Evolutionary conservation across 345 rosid species (phyloP), one percentile per base, ranked within the genome.

Genomic region (Salix purpurea): DNA sequence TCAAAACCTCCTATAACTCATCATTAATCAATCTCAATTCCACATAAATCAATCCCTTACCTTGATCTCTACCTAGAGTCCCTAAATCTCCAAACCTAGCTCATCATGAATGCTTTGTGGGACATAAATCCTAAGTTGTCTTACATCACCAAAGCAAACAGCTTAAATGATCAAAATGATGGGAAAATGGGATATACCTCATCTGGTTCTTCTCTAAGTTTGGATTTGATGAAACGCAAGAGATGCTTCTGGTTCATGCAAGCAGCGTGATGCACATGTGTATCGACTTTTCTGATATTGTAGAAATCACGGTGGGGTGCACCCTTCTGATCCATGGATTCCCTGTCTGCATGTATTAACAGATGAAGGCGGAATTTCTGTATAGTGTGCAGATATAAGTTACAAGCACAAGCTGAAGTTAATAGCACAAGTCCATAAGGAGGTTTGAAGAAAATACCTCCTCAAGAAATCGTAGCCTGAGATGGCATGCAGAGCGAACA

Each of bases 191-290:
- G 78, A 24, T 60, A 36, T 69, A 85, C 90, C 84, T 87, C 88
- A 74, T 87, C 90, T 54, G 90, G 88, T 82, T 87, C 88, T 78
- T 82, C 85, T 77, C 77, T 70, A 65, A 85, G 83, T 77, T 87
- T 87, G 52, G 88, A 87, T 72, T 87, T 84, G 74, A 87, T 87
- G 83, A 87, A 87, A 40, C 85, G 79, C 67, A 87, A 76, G 23
- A 87, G 88, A 84, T 87, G 90, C 77, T 85, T 87, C 81, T 85
- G 88, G 82, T 87, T 87, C 90, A 85, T 87, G 81, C 90, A 87
- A 26, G 90, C 88, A 78, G 90, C 85, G 75, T 87, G 88, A 81
- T 88, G 87, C 69, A 87, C 84, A 75, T 88, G 88, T 13, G 90
- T 88, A 76, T 88, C 90, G 58, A 88, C 90, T 82, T 88, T 88